These are phyloP conservation scores for Calocera cornea DNA, from an alignment of 768 basidiomycete genomes.

Conservation along the genomic window DNA sequence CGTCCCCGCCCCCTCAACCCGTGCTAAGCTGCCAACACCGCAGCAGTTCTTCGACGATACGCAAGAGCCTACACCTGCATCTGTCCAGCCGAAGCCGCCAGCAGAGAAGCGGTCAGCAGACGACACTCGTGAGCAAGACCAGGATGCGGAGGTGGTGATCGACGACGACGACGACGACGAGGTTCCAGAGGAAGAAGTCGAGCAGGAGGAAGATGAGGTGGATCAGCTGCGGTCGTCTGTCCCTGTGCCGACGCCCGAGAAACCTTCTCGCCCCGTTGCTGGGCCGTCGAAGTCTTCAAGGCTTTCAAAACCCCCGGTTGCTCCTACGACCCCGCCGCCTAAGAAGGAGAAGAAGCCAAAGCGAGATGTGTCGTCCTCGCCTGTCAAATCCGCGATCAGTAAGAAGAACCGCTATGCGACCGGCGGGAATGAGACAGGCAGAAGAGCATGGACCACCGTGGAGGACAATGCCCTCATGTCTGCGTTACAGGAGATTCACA, in stretches of 20 bases:
- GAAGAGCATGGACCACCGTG: background rate
- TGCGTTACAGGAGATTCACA: background rate
- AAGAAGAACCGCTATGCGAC: slow-evolving; percentile 1
- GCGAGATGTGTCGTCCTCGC: background rate
- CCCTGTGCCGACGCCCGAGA: background rate
- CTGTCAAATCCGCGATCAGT: background rate
- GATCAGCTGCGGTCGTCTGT: background rate
- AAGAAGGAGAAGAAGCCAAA: background rate
- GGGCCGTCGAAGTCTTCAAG: background rate
- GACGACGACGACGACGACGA: background rate
- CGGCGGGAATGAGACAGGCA: background rate
- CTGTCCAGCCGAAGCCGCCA: background rate
- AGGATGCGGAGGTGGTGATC: background rate
- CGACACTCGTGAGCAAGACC: background rate
- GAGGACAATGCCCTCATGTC: background rate
- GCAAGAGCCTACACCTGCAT: background rate
- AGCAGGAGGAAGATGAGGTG: background rate
- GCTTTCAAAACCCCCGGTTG: too few relatives aligned
- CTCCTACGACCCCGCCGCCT: background rate
- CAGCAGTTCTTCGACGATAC: background rate
- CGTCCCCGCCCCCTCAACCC: too few relatives aligned
- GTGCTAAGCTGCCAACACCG: background rate
- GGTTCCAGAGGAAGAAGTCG: background rate
- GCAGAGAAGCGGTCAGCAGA: background rate
- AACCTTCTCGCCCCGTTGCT: background rate